phyloP scores from a whole-genome alignment of 495 filamentous ascomycete genomes.

The Penicillium angulare region DNA sequence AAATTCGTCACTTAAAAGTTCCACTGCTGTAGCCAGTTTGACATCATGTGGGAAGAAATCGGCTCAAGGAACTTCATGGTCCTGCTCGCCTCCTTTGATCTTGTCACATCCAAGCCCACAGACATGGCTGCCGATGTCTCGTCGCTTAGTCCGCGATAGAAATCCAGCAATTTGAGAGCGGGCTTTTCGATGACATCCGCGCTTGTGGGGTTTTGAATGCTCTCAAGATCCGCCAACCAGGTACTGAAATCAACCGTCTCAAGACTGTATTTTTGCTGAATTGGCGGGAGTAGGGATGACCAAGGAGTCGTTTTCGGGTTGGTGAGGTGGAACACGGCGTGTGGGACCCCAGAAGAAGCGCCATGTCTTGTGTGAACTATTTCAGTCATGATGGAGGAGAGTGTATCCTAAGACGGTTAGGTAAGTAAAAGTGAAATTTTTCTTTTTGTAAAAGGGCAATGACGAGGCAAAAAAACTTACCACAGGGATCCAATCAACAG shows the following conservation, averaged over 20 bases:
- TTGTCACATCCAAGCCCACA: conserved; percentile 16
- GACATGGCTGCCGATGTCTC: conserved; percentile 10
- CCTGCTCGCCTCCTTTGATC: conserved; percentile 18
- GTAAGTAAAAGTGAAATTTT: not conserved
- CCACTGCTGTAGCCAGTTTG: conserved; percentile 26
- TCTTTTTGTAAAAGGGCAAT: not conserved
- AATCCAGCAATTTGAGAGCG: conserved; percentile 25
- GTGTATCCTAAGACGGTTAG: conserved; percentile 11
- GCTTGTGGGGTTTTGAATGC: conserved; percentile 13
- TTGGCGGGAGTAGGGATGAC: conserved; percentile 21
- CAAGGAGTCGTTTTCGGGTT: conserved; percentile 22
- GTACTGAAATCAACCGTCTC: conserved; percentile 15
- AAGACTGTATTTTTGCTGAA: conserved; percentile 10
- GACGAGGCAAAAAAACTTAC: conserved; percentile 8
- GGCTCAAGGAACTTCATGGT: conserved; percentile 20
- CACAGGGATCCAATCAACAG: conserved; percentile 27
- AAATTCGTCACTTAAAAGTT: conserved; percentile 7
- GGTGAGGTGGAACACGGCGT: conserved; percentile 28
- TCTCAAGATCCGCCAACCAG: conserved; percentile 26
- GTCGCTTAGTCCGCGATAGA: conserved; percentile 22
- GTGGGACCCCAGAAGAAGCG: not conserved
- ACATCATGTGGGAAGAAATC: conserved; percentile 19
- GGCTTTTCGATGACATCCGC: conserved; percentile 21
- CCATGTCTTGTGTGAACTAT: conserved; percentile 17
- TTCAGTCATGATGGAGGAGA: conserved; percentile 20